Base-by-base conservation (phyloP, 257 asterid genomes). In the Paulownia fortunei region DNA sequence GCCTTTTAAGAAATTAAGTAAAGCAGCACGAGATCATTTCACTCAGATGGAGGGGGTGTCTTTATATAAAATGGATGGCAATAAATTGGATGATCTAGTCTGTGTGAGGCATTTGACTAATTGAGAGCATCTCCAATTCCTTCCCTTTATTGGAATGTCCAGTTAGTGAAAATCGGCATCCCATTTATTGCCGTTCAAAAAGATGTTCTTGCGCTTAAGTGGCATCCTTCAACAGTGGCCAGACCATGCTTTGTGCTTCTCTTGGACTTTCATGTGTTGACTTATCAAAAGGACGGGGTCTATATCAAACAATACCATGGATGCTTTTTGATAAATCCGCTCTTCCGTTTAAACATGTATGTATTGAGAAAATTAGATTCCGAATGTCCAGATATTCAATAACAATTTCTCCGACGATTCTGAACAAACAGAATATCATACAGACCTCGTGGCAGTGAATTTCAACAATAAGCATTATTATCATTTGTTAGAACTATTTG, bases 21-120 rank as follows among this genome's bases (percentile, higher is more conserved):
- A 87, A 80, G 94, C 73, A 65, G 92, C 98, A 30, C 79, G 47
- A 68, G 88, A 92, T 70, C 97, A 93, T 62, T 93, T 66, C 69
- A 27, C 8, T 72, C 92, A 86, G 82, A 96, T 93, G 99, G 90
- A 90, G 75, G 92, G 94, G 8, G 97, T 92, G 42, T 85, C 99
- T 27, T 27, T 92, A 76, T 96, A 96, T 86, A 96, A 96, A 84
- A 96, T 96, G 93, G 98, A 96, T 76, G 99, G 99, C 15, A 93
- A 96, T 73, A 93, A 84, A 77, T 81, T 96, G 89, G 99, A 96
- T 47, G 99, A 96, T 89, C 89, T 96, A 36, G 98, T 93, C 9
- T 96, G 99, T 56, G 92, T 96, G 26, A 87, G 83, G 85, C 97
- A 89, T 76, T 0, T 2, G 26, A 15, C 63, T 62, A 42, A 61